Evolutionary conservation across 495 filamentous ascomycete genomes (phyloP), one percentile per base, ranked within the genome.

Genomic region (Chaetomidium leptoderma): DNA sequence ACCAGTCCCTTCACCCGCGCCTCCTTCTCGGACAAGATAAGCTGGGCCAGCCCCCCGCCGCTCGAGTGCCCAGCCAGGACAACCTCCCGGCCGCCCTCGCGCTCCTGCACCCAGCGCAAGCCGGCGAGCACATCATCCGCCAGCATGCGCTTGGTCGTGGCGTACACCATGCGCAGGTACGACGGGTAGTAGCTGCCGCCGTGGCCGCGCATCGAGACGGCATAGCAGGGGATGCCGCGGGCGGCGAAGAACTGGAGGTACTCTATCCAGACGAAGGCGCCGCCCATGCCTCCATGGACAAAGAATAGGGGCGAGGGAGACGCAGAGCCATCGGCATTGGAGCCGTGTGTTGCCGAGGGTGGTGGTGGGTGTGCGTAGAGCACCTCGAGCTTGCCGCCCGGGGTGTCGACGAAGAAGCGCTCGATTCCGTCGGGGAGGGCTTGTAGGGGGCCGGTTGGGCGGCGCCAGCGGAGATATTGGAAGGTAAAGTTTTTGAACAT

Each of bases 201-300:
- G 62, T 81, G 80, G 4, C 78, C 79, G 10, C 78, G 69, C 43
- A 74, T 59, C 1, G 73, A 78, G n/a, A 81, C 35, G 14, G 78
- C 76, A 55, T 81, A 81, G 63, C 74, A 76, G 1, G 72, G 66
- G 57, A 73, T 68, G 26, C 71, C 70, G 16, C 60, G 63, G 23
- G 53, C 48, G 0, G 74, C 63, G 44, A 81, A 74, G 56, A 63
- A 78, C 0, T 60, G 58, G 48, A 82, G 65, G 55, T 76, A 81
- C 27, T 71, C 67, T 9, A 74, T 56, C 72, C 75, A 82, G 13
- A 79, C 74, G 46, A 65, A 64, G 24, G 78, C 80, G 30, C 66
- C 63, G n/a, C 75, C 78, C 64, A 80, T 78, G 14, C 77, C 77
- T 60, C 74, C 73, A 58, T 76, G 76, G 39, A 66, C 62, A 55